Percentiles rank a stretch among this genome's conserved stretches.
Conservation (phyloP, 139 green algal genomes). For the Chlamydomonas urium region DNA sequence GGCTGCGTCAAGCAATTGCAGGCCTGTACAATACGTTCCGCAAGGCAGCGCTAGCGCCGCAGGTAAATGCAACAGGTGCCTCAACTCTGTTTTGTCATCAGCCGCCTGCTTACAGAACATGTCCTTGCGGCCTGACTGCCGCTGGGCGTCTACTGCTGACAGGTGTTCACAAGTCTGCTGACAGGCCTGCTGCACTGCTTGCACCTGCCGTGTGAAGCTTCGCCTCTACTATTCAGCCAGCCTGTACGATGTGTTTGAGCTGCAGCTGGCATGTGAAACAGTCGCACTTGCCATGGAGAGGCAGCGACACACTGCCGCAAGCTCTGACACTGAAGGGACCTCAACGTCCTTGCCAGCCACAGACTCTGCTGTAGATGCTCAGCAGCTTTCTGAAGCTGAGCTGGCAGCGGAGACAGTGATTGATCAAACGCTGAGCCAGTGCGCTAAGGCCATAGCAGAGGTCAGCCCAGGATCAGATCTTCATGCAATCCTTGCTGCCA, state of each 20-base stretch:
- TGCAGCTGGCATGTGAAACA: neutral
- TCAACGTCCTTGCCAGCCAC: too few species aligned
- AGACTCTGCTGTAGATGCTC: neutral
- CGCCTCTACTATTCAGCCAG: neutral
- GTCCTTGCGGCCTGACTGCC: too few species aligned
- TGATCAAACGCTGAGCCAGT: neutral
- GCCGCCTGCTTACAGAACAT: too few species aligned
- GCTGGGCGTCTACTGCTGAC: too few species aligned
- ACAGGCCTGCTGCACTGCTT: neutral
- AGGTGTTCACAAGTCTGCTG: too few species aligned
- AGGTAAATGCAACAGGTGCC: neutral
- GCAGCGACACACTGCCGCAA: neutral
- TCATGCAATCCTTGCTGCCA: neutral
- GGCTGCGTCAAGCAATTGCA: neutral
- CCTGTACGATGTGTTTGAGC: slow-evolving; percentile 16
- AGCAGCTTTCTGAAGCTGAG: neutral
- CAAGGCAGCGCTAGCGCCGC: neutral
- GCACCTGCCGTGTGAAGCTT: neutral
- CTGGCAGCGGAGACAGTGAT: neutral
- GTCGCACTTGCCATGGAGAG: neutral
- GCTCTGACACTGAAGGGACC: neutral
- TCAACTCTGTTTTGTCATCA: neutral
- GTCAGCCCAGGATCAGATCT: slow-evolving; percentile 8
- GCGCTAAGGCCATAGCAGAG: neutral
- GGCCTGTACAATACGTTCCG: neutral